These are phyloP conservation scores for Nakazawaea anatomiae DNA, from an alignment of 805 yeast species.

Conservation along the genomic window DNA sequence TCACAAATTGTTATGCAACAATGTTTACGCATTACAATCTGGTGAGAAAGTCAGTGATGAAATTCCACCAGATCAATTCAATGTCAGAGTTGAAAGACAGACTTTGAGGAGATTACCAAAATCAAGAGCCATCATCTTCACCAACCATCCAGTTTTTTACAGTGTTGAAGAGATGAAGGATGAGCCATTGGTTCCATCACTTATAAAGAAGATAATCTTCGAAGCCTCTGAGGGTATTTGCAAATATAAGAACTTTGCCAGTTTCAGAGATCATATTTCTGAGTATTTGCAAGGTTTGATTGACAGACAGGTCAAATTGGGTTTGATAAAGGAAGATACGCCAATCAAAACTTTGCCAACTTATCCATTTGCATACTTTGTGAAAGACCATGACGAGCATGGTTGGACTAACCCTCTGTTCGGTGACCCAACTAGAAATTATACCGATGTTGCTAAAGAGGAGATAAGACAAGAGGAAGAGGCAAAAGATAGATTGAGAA, in stretches of 20 bases:
- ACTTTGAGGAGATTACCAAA: constrained; percentile 64
- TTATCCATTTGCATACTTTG: constrained; percentile 60
- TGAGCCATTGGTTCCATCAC: constrained; percentile 68
- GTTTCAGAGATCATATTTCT: constrained; percentile 52
- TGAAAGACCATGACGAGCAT: constrained; percentile 24
- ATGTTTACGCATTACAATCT: constrained; percentile 42
- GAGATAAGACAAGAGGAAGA: constrained; percentile 7
- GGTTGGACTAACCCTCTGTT: constrained; percentile 37
- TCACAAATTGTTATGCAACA: constrained; percentile 50
- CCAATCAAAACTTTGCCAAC: constrained; percentile 53
- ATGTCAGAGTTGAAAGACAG: constrained; percentile 69
- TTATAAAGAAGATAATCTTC: constrained; percentile 52
- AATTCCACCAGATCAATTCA: constrained; percentile 45
- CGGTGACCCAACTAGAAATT: constrained; percentile 8
- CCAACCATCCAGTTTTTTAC: constrained; percentile 75
- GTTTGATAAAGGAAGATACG: constrained; percentile 47
- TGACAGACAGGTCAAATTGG: constrained; percentile 50
- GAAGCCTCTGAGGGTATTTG: constrained; percentile 65
- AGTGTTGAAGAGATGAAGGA: constrained; percentile 77
- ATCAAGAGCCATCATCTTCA: constrained; percentile 60
- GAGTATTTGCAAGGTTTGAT: constrained; percentile 54
- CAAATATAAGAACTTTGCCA: constrained; percentile 56
- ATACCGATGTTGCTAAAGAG: constrained; percentile 8
- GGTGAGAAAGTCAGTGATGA: constrained; percentile 42
- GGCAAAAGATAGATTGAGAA: not conserved